These are phyloP conservation scores for Clonostachys rhizophaga DNA, from an alignment of 2,329 filamentous ascomycete species.

Conservation along the genomic window DNA sequence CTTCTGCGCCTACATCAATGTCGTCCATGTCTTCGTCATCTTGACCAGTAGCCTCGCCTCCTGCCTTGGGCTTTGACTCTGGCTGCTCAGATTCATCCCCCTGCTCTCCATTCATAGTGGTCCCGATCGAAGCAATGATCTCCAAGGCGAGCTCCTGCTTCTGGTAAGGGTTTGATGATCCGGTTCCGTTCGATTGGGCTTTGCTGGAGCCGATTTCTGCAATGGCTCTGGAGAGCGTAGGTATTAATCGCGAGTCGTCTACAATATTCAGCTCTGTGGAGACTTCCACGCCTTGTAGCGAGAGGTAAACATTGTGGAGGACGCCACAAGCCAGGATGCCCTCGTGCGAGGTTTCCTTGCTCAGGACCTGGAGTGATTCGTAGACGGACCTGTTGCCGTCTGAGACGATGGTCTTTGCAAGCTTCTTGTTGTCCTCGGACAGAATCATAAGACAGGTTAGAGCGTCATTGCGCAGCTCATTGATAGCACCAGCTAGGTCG, in stretches of 20 bases:
- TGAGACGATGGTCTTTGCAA: constrained; percentile 48
- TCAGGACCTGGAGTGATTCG: constrained; percentile 41
- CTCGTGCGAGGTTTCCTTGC: constrained; percentile 38
- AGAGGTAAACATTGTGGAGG: constrained; percentile 57
- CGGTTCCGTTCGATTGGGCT: constrained; percentile 19
- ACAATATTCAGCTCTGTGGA: constrained; percentile 8
- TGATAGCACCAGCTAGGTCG: constrained; percentile 29
- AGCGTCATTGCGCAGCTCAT: constrained; percentile 36
- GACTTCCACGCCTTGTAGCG: constrained; percentile 19
- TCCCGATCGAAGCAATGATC: constrained; percentile 61
- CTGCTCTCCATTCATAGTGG: constrained; percentile 46
- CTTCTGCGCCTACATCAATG: constrained; percentile 23
- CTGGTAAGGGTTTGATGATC: constrained; percentile 35
- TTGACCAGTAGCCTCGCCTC: constrained; percentile 19
- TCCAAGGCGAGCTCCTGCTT: constrained; percentile 53
- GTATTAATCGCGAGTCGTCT: constrained; percentile 26
- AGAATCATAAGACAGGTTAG: constrained; percentile 53
- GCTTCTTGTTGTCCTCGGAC: constrained; percentile 52
- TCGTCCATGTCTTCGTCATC: constrained; percentile 32
- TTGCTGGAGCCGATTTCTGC: constrained; percentile 15
- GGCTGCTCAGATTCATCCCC: constrained; percentile 18
- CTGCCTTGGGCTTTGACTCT: constrained; percentile 6
- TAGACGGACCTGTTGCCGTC: constrained; percentile 41
- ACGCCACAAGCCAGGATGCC: constrained; percentile 55
- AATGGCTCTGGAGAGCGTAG: constrained; percentile 26